phyloP scores from a whole-genome alignment of 441 rosid genomes.

The Rhodomyrtus psidioides region DNA sequence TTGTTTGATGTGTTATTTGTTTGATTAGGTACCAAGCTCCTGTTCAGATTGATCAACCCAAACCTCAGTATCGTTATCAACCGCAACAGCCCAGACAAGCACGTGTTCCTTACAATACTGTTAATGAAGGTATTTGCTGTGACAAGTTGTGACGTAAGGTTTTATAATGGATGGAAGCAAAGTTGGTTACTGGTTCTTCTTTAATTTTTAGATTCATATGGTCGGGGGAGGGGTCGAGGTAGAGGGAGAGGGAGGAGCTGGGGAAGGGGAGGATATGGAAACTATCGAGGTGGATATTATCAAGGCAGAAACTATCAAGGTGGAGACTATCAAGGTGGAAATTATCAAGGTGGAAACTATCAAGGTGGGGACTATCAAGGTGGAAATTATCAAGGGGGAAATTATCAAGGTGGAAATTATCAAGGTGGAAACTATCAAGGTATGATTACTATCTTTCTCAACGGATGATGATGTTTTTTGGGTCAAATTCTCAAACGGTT shows the following conservation, averaged over 20 bases:
- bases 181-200: neutral
- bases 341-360: neutral
- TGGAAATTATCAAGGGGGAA: slow-evolving; percentile 5
- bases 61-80: slow-evolving; percentile 40
- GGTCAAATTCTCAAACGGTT: neutral
- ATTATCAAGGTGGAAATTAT: neutral
- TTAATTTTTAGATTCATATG: slow-evolving; percentile 54
- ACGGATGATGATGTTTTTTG: neutral
- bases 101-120: slow-evolving; percentile 34
- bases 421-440: slow-evolving; percentile 5
- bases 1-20: neutral
- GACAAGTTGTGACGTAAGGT: neutral
- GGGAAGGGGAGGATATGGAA: slow-evolving; percentile 65
- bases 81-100: slow-evolving; percentile 49
- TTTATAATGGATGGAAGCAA: neutral
- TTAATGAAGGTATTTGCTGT: slow-evolving; percentile 50
- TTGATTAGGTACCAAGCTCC: slow-evolving; percentile 80
- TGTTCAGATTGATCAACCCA: slow-evolving; percentile 33
- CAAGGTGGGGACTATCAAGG: neutral
- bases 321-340: slow-evolving; percentile 3
- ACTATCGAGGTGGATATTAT: slow-evolving; percentile 29
- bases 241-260: slow-evolving; percentile 75
- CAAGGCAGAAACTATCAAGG: slow-evolving; percentile 6
- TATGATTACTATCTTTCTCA: neutral
- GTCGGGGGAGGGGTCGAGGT: slow-evolving; percentile 65